These are phyloP conservation scores for Rhytidiadelphus loreus DNA, from an alignment of 225 moss, liverwort and hornwort genomes.

Conservation along the genomic window DNA sequence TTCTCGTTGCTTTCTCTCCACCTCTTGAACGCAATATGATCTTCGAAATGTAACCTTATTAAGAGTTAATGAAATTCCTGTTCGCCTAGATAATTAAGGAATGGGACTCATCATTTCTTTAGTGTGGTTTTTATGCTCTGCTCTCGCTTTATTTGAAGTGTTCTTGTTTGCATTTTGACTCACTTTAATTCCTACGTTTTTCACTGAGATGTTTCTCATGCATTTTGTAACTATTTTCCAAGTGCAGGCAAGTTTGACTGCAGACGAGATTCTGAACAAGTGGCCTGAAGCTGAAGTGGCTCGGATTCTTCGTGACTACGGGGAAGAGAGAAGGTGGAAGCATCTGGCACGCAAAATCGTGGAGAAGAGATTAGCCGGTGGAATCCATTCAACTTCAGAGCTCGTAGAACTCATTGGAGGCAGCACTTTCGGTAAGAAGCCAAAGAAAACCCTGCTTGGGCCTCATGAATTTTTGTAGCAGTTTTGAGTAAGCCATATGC, in stretches of 20 bases:
- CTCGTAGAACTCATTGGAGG: conserved; percentile 78
- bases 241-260: conserved; percentile 68
- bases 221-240: background rate
- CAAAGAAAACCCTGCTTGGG: background rate
- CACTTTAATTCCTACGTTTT: background rate
- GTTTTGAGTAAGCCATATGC: background rate
- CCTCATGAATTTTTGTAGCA: too few relatives aligned
- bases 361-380: conserved; percentile 65
- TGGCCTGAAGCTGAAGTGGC: conserved; percentile 90
- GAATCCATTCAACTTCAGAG: conserved; percentile 74
- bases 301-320: conserved; percentile 83
- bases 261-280: conserved; percentile 80
- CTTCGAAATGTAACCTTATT: background rate
- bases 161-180: background rate
- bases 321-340: conserved; percentile 92
- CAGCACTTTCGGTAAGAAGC: conserved; percentile 35
- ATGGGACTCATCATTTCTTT: background rate
- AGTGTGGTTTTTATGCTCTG: background rate
- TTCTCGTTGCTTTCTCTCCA: background rate
- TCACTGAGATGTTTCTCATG: background rate
- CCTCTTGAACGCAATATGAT: background rate
- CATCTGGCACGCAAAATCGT: conserved; percentile 82
- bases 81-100: background rate
- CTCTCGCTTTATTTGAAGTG: background rate
- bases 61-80: background rate